Evolutionary conservation across 768 basidiomycete genomes (phyloP).

Genomic region (Leccinum pellstonianum): DNA sequence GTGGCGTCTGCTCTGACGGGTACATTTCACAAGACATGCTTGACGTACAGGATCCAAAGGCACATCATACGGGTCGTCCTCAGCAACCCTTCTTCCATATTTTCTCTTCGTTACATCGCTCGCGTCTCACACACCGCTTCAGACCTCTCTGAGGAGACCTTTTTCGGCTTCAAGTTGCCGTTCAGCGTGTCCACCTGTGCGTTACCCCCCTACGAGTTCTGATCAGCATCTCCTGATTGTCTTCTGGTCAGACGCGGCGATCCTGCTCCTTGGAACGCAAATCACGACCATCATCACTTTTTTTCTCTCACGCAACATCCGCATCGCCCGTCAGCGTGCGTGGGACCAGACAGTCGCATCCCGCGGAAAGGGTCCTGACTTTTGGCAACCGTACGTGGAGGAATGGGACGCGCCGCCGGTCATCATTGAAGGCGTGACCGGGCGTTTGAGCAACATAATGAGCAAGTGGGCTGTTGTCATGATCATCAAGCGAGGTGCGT

Average conservation of each 20-base stretch:
- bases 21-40: slow-evolving; percentile 44
- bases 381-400: slow-evolving; percentile 83
- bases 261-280: slow-evolving; percentile 73
- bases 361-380: slow-evolving; percentile 75
- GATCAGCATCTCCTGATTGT: slow-evolving; percentile 1
- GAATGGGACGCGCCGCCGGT: slow-evolving; percentile 69
- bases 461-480: slow-evolving; percentile 16
- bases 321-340: slow-evolving; percentile 71
- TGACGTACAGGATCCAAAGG: slow-evolving; percentile 72
- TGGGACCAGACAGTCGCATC: slow-evolving; percentile 84
- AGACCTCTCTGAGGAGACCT: slow-evolving; percentile 43
- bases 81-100: slow-evolving; percentile 26
- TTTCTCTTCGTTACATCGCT: slow-evolving; percentile 27
- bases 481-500: slow-evolving; percentile 26
- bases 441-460: slow-evolving; percentile 12
- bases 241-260: slow-evolving; percentile 57
- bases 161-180: slow-evolving; percentile 66
- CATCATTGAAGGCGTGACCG: slow-evolving; percentile 32
- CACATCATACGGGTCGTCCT: slow-evolving; percentile 51
- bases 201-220: slow-evolving; percentile 10
- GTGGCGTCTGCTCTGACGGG: neutral
- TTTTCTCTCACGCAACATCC: slow-evolving; percentile 82
- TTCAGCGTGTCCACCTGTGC: slow-evolving; percentile 71
- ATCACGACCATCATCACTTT: slow-evolving; percentile 72
- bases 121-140: slow-evolving; percentile 29